Conservation (phyloP, 805 yeast genomes). For the Yamadazyma nakazawae region DNA sequence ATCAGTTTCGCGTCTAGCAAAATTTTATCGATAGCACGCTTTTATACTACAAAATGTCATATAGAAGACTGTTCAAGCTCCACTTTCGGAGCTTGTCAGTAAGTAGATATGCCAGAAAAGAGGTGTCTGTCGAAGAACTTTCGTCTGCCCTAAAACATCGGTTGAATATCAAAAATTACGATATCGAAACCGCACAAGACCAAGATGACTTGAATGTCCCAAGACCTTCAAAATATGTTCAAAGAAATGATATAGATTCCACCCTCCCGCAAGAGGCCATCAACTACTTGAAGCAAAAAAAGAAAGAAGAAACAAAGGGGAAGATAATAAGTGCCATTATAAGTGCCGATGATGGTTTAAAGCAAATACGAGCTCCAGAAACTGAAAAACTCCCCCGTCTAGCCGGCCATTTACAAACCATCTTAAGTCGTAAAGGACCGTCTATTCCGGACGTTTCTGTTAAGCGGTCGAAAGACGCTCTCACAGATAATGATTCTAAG, state of each 20-base stretch:
- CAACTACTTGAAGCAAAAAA: slow-evolving; percentile 1
- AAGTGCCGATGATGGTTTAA: slow-evolving; percentile 6
- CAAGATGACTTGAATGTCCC: neutral
- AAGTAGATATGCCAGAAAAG: neutral
- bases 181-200: neutral
- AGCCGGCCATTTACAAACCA: slow-evolving; percentile 65
- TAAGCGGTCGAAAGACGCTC: slow-evolving; percentile 24
- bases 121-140: slow-evolving; percentile 11
- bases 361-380: slow-evolving; percentile 17
- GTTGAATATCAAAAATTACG: slow-evolving; percentile 2
- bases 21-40: too few species aligned
- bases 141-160: slow-evolving; percentile 9
- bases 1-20: too few species aligned
- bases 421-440: slow-evolving; percentile 69
- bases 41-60: neutral
- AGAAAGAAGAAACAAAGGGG: neutral
- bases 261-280: neutral
- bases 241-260: neutral
- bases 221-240: neutral
- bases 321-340: neutral
- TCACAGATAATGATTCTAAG: slow-evolving; percentile 21
- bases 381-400: slow-evolving; percentile 48
- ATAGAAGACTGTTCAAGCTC: neutral
- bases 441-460: slow-evolving; percentile 53
- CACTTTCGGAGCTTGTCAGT: neutral